Conservation (phyloP, 306 rosid genomes). For the Arachis hypogaea region DNA sequence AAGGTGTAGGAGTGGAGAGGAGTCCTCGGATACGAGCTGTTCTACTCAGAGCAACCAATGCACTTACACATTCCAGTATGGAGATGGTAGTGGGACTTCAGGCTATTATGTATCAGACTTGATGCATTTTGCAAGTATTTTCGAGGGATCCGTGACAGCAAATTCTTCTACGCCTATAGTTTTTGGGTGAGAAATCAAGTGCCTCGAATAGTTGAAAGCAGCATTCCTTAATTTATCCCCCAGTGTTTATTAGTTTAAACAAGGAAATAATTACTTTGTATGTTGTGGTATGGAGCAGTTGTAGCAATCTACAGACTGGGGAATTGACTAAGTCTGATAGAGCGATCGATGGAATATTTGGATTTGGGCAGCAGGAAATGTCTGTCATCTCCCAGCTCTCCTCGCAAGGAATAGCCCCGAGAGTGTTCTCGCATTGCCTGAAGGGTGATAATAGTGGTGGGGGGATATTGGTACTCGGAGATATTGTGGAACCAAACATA, state of each 20-base stretch:
- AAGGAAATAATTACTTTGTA: slow-evolving; percentile 37
- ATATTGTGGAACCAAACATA: slow-evolving; percentile 79
- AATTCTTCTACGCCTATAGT: slow-evolving; percentile 66
- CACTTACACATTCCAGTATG: slow-evolving; percentile 74
- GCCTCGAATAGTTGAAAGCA: slow-evolving; percentile 24
- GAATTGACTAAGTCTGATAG: slow-evolving; percentile 79
- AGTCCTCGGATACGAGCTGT: slow-evolving; percentile 71
- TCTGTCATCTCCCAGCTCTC: slow-evolving; percentile 82
- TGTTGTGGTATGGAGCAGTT: slow-evolving; percentile 65
- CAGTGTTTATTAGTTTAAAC: slow-evolving; percentile 26
- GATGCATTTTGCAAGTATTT: slow-evolving; percentile 68
- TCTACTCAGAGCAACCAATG: slow-evolving; percentile 70
- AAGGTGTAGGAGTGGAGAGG: slow-evolving; percentile 62
- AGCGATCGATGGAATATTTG: slow-evolving; percentile 91
- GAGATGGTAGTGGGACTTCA: slow-evolving; percentile 87
- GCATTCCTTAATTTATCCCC: not conserved
- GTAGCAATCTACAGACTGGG: slow-evolving; percentile 81
- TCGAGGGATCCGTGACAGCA: slow-evolving; percentile 49
- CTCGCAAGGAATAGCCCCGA: slow-evolving; percentile 71
- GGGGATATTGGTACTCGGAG: slow-evolving; percentile 89
- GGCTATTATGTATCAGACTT: slow-evolving; percentile 80
- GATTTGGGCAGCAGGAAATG: slow-evolving; percentile 82
- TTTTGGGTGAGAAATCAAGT: slow-evolving; percentile 69
- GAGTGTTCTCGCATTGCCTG: slow-evolving; percentile 90
- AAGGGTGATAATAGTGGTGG: slow-evolving; percentile 85